Conservation (phyloP, 1,139 yeast species). For the Yamadazyma conglobata region DNA sequence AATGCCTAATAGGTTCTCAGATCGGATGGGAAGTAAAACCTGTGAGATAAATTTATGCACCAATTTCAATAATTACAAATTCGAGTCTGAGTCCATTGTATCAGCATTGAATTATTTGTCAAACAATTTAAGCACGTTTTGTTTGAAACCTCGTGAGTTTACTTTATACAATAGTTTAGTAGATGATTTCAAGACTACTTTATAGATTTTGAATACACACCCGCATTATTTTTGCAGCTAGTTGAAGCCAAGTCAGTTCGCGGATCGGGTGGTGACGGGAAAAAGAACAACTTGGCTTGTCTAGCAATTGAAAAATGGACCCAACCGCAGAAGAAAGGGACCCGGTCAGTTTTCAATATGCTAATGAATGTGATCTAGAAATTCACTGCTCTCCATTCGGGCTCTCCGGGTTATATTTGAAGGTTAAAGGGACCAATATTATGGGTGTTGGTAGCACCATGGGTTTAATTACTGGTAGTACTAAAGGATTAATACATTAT, state of each 20-base stretch:
- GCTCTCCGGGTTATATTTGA: conserved; percentile 51
- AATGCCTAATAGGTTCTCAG: conserved; percentile 24
- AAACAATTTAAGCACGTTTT: conserved; percentile 25
- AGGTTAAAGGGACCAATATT: conserved; percentile 48
- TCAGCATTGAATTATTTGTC: conserved; percentile 27
- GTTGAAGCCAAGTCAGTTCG: too few species aligned
- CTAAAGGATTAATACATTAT: conserved; percentile 50
- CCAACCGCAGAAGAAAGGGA: conserved; percentile 12
- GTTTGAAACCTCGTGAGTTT: conserved; percentile 17
- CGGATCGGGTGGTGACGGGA: too few species aligned
- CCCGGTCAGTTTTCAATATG: conserved; percentile 40
- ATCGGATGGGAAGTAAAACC: conserved; percentile 19
- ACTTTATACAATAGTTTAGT: conserved; percentile 5
- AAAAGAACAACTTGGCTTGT: too few species aligned
- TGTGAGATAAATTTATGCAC: conserved; percentile 18
- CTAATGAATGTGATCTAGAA: conserved; percentile 53
- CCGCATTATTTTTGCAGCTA: too few species aligned
- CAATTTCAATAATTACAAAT: conserved; percentile 19
- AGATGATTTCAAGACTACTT: not conserved
- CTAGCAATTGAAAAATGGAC: too few species aligned
- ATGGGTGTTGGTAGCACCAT: conserved; percentile 59
- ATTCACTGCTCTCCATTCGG: conserved; percentile 61
- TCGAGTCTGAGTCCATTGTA: conserved; percentile 19
- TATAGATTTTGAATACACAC: too few species aligned
- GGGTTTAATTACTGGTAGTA: conserved; percentile 54